These are phyloP conservation scores for Coleophoma eucalyptorum DNA, from an alignment of 2,329 filamentous ascomycete genomes.

Conservation along the genomic window DNA sequence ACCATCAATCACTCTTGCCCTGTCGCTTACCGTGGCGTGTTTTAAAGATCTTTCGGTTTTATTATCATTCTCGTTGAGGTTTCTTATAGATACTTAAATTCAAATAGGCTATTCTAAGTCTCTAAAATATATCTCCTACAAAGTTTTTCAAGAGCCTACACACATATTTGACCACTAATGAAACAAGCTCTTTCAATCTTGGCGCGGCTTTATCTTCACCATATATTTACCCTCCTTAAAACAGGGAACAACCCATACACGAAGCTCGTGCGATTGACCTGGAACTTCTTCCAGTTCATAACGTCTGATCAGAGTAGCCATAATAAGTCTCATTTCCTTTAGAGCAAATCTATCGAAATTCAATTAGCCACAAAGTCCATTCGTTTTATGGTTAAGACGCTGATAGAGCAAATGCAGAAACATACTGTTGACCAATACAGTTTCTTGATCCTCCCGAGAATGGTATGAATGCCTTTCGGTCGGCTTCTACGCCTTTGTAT, in stretches of 20 bases:
- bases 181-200: background rate
- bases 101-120: no score
- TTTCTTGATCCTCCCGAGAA: slow-evolving; percentile 25
- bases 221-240: slow-evolving; percentile 17
- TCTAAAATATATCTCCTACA: no score
- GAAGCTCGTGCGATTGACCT: slow-evolving; percentile 15
- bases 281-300: slow-evolving; percentile 13
- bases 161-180: no score
- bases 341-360: slow-evolving; percentile 7
- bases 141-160: no score
- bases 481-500: slow-evolving; percentile 10
- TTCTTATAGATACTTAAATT: no score
- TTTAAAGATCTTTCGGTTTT: no score
- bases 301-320: slow-evolving; percentile 10
- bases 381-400: no score
- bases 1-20: no score
- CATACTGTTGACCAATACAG: slow-evolving; percentile 27
- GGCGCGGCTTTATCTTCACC: slow-evolving; percentile 8
- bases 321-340: slow-evolving; percentile 20
- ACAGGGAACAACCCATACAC: slow-evolving; percentile 14
- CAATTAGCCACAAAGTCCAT: no score
- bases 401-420: no score
- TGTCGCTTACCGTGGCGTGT: no score
- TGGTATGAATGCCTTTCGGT: slow-evolving; percentile 16
- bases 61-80: no score